Base-by-base conservation (phyloP, 768 basidiomycete genomes). In the Termitomyces sp. region DNA sequence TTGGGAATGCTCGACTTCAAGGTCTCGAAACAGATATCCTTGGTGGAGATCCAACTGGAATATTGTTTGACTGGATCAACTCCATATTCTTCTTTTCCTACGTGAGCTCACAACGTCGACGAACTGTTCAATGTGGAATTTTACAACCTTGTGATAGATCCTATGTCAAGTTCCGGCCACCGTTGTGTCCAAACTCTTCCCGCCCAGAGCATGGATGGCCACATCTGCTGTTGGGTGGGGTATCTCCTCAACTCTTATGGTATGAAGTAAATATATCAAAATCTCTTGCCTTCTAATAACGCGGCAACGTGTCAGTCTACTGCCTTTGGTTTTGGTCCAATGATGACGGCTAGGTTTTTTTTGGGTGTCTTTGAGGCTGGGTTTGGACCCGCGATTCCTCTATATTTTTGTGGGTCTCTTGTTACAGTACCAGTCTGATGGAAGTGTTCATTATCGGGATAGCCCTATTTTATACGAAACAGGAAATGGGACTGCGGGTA, bases 81-180 rank as follows among this genome's bases (percentile, higher is more conserved):
- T 86, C 88, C 1, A 77, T 79, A 8, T 92, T 92, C 72, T 92
- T 86, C 71, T 83, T 92, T 70, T 83, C 90, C 60, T 92, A 91
- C 68, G 88, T 87, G 56, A 57, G 81, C 5, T 47, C 41, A 16
- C 5, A 6, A 15, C 28, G 15, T 22, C 12, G 1, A 47, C 48
- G 33, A 28, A 33, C 4, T 28, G 18, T 39, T n/a, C 22, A 22
- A 28, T 4, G 0, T 20, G 1, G 22, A 29, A 2, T 4, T 18
- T n/a, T 9, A 31, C 36, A 29, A 33, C 5, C 42, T 20, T 26
- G n/a, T 47, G 55, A 24, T 63, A 90, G 87, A 88, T 92, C 57
- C 62, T 90, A 28, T 85, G 73, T 59, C 84, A 86, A 74, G 69
- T 90, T 20, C 90, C 90, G 2, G 86, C 84, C 6, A 83, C 83